Conservation (phyloP, 495 filamentous ascomycete species). For the Aspergillus cavernicola region DNA sequence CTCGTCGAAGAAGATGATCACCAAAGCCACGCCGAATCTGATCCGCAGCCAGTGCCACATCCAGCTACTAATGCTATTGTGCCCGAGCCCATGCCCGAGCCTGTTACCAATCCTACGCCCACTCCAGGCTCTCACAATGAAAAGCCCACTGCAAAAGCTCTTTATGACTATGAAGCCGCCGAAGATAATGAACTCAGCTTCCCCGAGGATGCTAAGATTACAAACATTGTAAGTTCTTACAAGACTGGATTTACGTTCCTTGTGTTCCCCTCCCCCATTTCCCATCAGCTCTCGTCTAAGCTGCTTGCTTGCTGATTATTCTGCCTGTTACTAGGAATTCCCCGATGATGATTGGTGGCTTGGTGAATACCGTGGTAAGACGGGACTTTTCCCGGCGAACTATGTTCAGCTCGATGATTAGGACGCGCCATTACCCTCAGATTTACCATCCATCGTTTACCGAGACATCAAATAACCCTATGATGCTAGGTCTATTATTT, state of each 20-base stretch:
- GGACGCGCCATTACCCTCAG: background rate
- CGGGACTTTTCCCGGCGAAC: conserved; percentile 89
- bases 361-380: conserved; percentile 73
- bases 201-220: conserved; percentile 79
- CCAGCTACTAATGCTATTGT: conserved; percentile 30
- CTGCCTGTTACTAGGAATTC: conserved; percentile 63
- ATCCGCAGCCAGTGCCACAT: conserved; percentile 14
- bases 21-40: conserved; percentile 19
- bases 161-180: conserved; percentile 96
- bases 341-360: conserved; percentile 99
- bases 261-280: background rate
- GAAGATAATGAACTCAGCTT: conserved; percentile 98
- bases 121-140: conserved; percentile 16
- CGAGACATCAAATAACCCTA: background rate
- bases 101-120: conserved; percentile 3
- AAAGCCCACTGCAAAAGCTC: conserved; percentile 69
- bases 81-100: conserved; percentile 22
- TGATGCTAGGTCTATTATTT: background rate
- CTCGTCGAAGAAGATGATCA: conserved; percentile 59
- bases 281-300: background rate
- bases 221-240: conserved; percentile 51
- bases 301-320: background rate
- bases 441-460: background rate
- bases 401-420: conserved; percentile 67
- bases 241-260: background rate